Base-by-base conservation (phyloP, 1,284 basidiomycete genomes). In the Trichosporon inkin region DNA sequence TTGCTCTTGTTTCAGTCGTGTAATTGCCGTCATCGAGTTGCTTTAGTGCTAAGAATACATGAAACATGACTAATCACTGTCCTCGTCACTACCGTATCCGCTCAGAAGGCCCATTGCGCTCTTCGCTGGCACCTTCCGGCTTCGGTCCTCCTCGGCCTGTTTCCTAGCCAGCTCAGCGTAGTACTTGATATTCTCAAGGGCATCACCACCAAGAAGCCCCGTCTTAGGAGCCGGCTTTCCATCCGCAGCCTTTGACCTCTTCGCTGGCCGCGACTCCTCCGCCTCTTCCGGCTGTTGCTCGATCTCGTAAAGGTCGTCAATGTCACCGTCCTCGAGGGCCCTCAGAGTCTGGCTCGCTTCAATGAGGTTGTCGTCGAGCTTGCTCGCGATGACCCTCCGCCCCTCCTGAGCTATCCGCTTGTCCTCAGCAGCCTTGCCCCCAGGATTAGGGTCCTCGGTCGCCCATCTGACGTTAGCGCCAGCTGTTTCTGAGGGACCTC, bases 371-470 rank as follows among this genome's bases (percentile, higher is more conserved):
- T 88, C 88, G 58, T 87, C 85, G 11, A 89, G 83, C 68, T 86
- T 78, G 3, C 69, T 83, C 16, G 78, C 73, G 65, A 97, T 93
- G 1, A 89, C 91, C 62, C 89, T 86, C 67, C 88, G 85, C 0
- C 93, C 93, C 68, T 88, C 82, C 13, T 88, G 85, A 69, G 90
- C 87, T 40, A 97, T 75, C 32, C 92, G 82, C 17, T 84, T 82
- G 72, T 92, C 89, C 78, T 96, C 93, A 2, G 85, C 84, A 6
- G 88, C 85, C 71, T 92, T 93, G 58, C 88, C 86, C 0, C 85
- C 86, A 0, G 93, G 93, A 75, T 97, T 96, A 2, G 93, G 93
- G 74, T 97, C 93, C 75, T 95, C 93, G 0, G 93, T 96, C 44
- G 93, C 93, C 93, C 93, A 97, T 57, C 76, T 76, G 56, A 5